Evolutionary conservation across 192 early-diverging fungal species (phyloP).

Genomic region (Coemansia sp.): DNA sequence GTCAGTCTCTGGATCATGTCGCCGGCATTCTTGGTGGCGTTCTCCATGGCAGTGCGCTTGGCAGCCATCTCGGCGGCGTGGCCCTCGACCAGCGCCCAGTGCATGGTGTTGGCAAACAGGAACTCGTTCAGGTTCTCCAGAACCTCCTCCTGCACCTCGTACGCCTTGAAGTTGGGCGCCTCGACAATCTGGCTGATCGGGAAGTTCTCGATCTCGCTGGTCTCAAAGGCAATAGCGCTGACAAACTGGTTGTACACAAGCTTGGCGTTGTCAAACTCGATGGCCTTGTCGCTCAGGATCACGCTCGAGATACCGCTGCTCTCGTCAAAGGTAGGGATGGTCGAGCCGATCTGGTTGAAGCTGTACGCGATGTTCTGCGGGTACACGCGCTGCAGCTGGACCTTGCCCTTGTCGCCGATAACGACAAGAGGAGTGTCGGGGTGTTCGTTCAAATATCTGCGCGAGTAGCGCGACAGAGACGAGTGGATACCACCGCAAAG

Average conservation of each 20-base stretch:
- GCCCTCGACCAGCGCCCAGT: conserved; percentile 96
- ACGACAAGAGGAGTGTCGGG: conserved; percentile 65
- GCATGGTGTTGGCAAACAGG: conserved; percentile 88
- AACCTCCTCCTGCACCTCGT: conserved; percentile 88
- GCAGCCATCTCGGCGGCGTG: conserved; percentile 95
- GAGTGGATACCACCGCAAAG: conserved; percentile 99
- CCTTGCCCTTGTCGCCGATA: conserved; percentile 92
- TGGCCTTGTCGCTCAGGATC: conserved; percentile 63
- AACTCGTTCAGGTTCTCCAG: conserved; percentile 91
- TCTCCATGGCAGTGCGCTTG: conserved; percentile 99
- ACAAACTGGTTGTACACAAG: conserved; percentile 94
- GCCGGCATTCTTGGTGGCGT: conserved; percentile 98
- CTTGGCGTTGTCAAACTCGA: conserved; percentile 68
- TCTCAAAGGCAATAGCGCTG: conserved; percentile 93
- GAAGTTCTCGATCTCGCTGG: conserved; percentile 59
- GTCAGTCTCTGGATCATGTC: conserved; percentile 97
- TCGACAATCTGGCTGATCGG: conserved; percentile 69
- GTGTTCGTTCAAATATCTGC: conserved; percentile 61
- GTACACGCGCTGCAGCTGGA: conserved; percentile 79
- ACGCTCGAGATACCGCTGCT: conserved; percentile 77
- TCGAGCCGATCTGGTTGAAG: conserved; percentile 93
- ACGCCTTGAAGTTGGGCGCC: conserved; percentile 80
- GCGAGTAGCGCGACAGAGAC: conserved; percentile 82
- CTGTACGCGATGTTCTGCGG: conserved; percentile 75
- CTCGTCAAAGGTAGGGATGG: conserved; percentile 85